These are phyloP conservation scores for Neurospora sp. DNA, from an alignment of 495 filamentous ascomycete species.

Conservation along the genomic window DNA sequence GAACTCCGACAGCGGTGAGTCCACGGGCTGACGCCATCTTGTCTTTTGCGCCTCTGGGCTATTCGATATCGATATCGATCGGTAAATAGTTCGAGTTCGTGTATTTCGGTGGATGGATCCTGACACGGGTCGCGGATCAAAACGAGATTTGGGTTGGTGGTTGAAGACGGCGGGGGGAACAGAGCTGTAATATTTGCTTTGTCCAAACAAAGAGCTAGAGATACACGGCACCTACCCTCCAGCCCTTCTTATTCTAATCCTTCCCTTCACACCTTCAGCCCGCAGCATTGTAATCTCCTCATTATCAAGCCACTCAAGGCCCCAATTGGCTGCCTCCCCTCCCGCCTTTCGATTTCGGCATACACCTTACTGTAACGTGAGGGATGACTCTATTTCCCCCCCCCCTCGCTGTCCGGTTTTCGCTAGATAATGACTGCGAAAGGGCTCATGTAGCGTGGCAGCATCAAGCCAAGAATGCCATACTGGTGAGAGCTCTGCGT, in stretches of 20 bases:
- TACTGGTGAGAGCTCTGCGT: neutral
- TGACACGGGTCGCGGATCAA: neutral
- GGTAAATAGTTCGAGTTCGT: neutral
- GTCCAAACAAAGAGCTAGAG: neutral
- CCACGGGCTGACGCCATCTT: conserved; percentile 8
- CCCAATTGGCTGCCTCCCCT: neutral
- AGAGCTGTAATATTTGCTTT: neutral
- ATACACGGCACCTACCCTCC: neutral
- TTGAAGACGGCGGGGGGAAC: neutral
- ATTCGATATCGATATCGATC: neutral
- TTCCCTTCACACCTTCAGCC: neutral
- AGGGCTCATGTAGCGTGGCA: neutral
- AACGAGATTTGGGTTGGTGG: neutral
- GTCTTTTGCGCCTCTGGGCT: neutral
- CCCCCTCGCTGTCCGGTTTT: neutral
- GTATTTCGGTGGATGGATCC: neutral
- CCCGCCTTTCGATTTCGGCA: neutral
- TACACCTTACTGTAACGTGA: neutral
- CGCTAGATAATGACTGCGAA: neutral
- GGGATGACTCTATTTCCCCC: neutral
- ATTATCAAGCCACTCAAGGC: neutral
- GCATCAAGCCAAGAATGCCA: neutral
- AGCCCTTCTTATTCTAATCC: neutral
- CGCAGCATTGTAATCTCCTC: neutral
- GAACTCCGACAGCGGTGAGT: conserved; percentile 22